These are phyloP conservation scores for Aspergillus persii DNA, from an alignment of 2,329 filamentous ascomycete species.

Conservation along the genomic window DNA sequence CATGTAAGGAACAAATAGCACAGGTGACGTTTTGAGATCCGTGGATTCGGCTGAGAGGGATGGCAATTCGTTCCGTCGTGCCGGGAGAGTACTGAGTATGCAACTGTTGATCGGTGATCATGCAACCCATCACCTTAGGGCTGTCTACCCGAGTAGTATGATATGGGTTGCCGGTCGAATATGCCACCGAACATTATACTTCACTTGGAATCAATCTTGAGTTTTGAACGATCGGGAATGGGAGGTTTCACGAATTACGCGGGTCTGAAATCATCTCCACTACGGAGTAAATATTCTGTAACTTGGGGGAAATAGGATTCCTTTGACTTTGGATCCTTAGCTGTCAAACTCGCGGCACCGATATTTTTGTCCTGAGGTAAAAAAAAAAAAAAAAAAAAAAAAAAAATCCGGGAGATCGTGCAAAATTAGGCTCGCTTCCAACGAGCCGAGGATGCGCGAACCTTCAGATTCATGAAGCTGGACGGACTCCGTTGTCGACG, in stretches of 20 bases:
- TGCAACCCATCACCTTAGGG: not conserved
- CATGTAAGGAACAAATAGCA: slow-evolving; percentile 5
- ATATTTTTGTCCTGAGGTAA: not conserved
- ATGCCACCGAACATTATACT: not conserved
- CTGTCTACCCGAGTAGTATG: not conserved
- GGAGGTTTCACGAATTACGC: not conserved
- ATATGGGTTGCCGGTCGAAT: not conserved
- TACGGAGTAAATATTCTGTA: not conserved
- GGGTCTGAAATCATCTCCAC: not conserved
- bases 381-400: not conserved
- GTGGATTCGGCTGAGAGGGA: not conserved
- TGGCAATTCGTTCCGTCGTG: not conserved
- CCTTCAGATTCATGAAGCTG: not conserved
- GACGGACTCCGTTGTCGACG: not conserved
- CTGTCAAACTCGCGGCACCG: not conserved
- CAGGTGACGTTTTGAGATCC: slow-evolving; percentile 8
- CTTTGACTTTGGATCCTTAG: not conserved
- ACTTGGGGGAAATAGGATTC: too few species aligned
- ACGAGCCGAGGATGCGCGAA: not conserved
- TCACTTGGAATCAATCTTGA: not conserved
- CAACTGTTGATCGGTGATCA: too few species aligned
- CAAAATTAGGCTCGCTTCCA: not conserved
- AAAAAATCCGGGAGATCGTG: not conserved
- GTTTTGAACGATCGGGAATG: not conserved
- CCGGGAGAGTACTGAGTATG: too few species aligned